These are phyloP conservation scores for Aspergillus leporis DNA, from an alignment of 495 filamentous ascomycete species.

Conservation along the genomic window DNA sequence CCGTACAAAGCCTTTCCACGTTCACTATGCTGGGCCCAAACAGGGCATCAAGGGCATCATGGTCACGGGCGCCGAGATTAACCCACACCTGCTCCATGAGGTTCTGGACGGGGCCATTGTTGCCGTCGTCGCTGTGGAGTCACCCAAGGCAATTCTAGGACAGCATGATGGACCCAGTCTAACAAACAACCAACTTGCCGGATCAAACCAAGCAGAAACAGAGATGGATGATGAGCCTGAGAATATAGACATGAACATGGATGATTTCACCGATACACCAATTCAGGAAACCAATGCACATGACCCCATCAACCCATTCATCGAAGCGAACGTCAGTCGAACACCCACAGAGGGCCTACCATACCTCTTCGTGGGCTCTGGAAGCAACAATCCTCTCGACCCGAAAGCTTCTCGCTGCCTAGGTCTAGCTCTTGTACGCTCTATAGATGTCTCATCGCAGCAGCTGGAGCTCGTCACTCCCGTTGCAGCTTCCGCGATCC, in stretches of 20 bases:
- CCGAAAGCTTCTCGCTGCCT: slow-evolving; percentile 46
- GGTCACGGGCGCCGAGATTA: slow-evolving; percentile 51
- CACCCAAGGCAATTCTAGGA: slow-evolving; percentile 34
- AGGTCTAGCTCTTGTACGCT: slow-evolving; percentile 54
- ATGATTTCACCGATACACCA: slow-evolving; percentile 4
- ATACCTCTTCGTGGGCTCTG: slow-evolving; percentile 42
- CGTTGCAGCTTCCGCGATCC: slow-evolving; percentile 37
- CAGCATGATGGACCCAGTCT: not conserved
- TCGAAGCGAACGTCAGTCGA: slow-evolving; percentile 30
- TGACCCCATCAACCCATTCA: slow-evolving; percentile 1
- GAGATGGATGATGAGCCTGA: slow-evolving; percentile 16
- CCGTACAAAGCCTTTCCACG: slow-evolving; percentile 50
- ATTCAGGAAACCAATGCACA: not conserved
- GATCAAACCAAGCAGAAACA: not conserved
- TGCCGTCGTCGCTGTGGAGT: slow-evolving; percentile 55
- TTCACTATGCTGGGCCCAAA: slow-evolving; percentile 53
- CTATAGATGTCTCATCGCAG: slow-evolving; percentile 39
- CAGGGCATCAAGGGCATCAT: slow-evolving; percentile 54
- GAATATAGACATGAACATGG: slow-evolving; percentile 31
- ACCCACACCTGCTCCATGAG: slow-evolving; percentile 47
- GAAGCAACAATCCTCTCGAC: slow-evolving; percentile 41
- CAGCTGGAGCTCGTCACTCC: slow-evolving; percentile 51
- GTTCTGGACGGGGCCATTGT: slow-evolving; percentile 61
- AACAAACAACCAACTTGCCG: not conserved
- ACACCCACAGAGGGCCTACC: slow-evolving; percentile 39